phyloP scores from a whole-genome alignment of 495 filamentous ascomycete species.

The Aspergillus affinis region DNA sequence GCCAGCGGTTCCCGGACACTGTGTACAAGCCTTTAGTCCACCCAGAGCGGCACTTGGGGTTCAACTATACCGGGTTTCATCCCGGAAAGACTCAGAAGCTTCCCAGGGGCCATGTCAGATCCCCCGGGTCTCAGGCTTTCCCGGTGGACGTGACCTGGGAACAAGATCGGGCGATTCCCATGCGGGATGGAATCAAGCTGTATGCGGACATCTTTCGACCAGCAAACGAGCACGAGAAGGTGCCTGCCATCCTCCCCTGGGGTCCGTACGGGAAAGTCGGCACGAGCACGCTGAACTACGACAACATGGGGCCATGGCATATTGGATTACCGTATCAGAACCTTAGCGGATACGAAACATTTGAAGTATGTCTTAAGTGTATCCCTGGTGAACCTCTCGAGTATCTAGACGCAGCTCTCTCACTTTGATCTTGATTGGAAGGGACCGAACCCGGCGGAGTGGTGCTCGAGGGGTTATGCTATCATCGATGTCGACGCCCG shows the following conservation, averaged over 20 bases:
- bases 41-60: background rate
- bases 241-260: constrained; percentile 36
- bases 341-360: constrained; percentile 30
- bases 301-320: constrained; percentile 18
- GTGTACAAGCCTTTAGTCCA: background rate
- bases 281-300: constrained; percentile 15
- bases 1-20: background rate
- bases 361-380: constrained; percentile 25
- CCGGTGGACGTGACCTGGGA: constrained; percentile 13
- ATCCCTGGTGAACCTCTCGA: background rate
- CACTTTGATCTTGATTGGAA: background rate
- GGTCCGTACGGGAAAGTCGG: constrained; percentile 36
- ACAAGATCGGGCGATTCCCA: constrained; percentile 11
- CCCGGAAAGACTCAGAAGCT: constrained; percentile 1
- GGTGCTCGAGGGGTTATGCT: constrained; percentile 39
- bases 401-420: background rate
- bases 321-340: constrained; percentile 19
- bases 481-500: constrained; percentile 41
- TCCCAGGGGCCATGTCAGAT: constrained; percentile 13
- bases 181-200: constrained; percentile 19
- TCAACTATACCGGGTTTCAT: constrained; percentile 6
- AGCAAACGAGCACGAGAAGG: constrained; percentile 2
- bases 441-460: constrained; percentile 41
- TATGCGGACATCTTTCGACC: constrained; percentile 35
- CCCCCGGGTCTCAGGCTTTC: constrained; percentile 7